phyloP scores from a whole-genome alignment of 176 grass and related monocot genomes.

The Triticum turgidum region DNA sequence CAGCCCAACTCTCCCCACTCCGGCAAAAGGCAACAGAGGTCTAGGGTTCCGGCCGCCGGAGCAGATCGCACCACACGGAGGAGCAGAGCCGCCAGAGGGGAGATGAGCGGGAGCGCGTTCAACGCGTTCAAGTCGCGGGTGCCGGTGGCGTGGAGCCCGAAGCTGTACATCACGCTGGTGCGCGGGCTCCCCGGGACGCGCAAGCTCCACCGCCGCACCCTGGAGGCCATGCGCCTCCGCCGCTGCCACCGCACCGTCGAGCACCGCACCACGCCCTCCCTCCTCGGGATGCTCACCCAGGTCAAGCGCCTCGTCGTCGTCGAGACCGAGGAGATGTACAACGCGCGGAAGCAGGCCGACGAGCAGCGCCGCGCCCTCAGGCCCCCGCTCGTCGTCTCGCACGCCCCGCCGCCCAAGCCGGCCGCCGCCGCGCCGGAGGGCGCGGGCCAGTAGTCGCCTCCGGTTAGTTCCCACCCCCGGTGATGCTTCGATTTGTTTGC shows the following conservation, averaged over 20 bases:
- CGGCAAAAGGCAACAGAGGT: background rate
- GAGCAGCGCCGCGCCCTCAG: conserved; percentile 68
- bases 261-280: conserved; percentile 88
- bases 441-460: conserved; percentile 1
- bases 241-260: conserved; percentile 84
- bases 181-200: conserved; percentile 79
- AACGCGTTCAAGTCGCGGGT: conserved; percentile 79
- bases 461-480: background rate
- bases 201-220: conserved; percentile 87
- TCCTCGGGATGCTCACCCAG: conserved; percentile 88
- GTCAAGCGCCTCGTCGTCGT: conserved; percentile 94
- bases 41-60: conserved; percentile 38
- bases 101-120: conserved; percentile 79
- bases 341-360: conserved; percentile 63
- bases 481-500: background rate
- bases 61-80: too few species aligned
- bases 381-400: conserved; percentile 71
- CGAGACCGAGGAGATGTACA: conserved; percentile 88
- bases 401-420: conserved; percentile 20
- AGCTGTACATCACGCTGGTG: conserved; percentile 89
- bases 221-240: conserved; percentile 97
- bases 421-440: background rate
- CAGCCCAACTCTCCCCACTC: background rate
- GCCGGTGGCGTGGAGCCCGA: conserved; percentile 68
- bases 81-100: background rate